Evolutionary conservation across 2,329 filamentous ascomycete species (phyloP).

Genomic region (Fusarium sp.): DNA sequence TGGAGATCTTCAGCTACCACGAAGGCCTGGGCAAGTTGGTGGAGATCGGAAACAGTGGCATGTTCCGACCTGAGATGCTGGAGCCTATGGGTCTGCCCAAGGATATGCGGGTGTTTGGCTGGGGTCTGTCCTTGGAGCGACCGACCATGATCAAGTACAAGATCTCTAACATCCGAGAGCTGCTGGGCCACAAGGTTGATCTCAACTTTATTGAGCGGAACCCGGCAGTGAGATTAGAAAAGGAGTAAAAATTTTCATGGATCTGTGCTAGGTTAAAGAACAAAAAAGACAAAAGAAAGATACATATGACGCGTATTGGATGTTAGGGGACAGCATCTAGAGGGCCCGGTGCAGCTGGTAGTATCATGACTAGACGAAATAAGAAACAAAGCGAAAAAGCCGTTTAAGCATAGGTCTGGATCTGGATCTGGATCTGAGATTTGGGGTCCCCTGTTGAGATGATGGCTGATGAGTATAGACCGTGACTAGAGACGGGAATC

Average conservation of each 20-base stretch:
- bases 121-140: conserved; percentile 89
- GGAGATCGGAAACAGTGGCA: conserved; percentile 97
- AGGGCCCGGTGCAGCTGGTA: conserved; percentile 14
- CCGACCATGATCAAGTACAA: conserved; percentile 98
- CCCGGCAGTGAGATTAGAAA: conserved; percentile 89
- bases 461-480: conserved; percentile 31
- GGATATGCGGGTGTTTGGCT: conserved; percentile 94
- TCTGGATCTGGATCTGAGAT: conserved; percentile 5
- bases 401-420: conserved; percentile 19
- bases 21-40: conserved; percentile 89
- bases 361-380: conserved; percentile 44
- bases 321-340: conserved; percentile 30
- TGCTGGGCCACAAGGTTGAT: conserved; percentile 96
- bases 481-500: conserved; percentile 40
- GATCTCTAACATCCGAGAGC: conserved; percentile 89
- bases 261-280: conserved; percentile 6
- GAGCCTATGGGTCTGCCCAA: conserved; percentile 93
- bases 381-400: conserved; percentile 21
- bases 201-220: conserved; percentile 92
- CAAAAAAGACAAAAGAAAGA: conserved; percentile 9
- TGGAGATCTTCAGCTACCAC: conserved; percentile 99
- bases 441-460: conserved; percentile 7
- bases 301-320: conserved; percentile 12
- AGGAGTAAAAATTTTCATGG: conserved; percentile 66
- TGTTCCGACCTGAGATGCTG: conserved; percentile 99